Evolutionary conservation across 2,329 filamentous ascomycete genomes (phyloP).

Genomic region (Exophiala bonariae): DNA sequence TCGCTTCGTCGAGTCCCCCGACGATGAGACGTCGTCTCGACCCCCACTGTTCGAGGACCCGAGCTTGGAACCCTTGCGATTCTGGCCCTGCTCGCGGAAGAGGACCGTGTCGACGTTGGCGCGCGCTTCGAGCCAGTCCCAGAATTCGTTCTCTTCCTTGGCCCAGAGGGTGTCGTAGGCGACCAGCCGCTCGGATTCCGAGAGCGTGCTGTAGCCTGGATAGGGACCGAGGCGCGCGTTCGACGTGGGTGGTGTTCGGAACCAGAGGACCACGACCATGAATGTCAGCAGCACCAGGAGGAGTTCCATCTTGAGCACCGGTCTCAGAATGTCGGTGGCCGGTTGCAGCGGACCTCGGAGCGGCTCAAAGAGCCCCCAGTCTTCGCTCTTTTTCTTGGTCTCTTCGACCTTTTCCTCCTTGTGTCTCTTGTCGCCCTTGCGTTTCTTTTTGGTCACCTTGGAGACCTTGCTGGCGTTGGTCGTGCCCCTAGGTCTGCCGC

Average conservation of each 20-base stretch:
- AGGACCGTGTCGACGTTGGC: conserved; percentile 66
- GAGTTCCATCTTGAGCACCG: conserved; percentile 73
- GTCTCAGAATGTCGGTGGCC: conserved; percentile 66
- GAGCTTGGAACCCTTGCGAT: neutral
- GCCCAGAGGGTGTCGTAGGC: conserved; percentile 95
- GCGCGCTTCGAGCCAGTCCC: conserved; percentile 90
- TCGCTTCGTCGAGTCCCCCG: conserved; percentile 9
- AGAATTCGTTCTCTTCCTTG: conserved; percentile 81
- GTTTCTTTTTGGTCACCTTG: conserved; percentile 57
- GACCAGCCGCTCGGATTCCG: conserved; percentile 66
- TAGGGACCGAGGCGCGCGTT: conserved; percentile 21
- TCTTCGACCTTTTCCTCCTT: conserved; percentile 44
- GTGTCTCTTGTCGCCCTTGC: conserved; percentile 59
- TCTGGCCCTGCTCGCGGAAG: conserved; percentile 32
- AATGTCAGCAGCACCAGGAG: conserved; percentile 73
- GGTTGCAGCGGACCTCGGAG: conserved; percentile 70
- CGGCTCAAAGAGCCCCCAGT: conserved; percentile 83
- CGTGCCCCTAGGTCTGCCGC: conserved; percentile 58
- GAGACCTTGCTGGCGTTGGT: conserved; percentile 47
- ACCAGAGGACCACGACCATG: conserved; percentile 73
- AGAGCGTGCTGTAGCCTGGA: conserved; percentile 38
- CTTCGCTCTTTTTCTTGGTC: conserved; percentile 43
- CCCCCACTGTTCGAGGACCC: conserved; percentile 23
- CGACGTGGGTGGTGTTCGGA: conserved; percentile 48
- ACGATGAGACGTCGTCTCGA: too few relatives aligned